Evolutionary conservation across 495 filamentous ascomycete genomes (phyloP).

Genomic region (Aspergillus asperescens): DNA sequence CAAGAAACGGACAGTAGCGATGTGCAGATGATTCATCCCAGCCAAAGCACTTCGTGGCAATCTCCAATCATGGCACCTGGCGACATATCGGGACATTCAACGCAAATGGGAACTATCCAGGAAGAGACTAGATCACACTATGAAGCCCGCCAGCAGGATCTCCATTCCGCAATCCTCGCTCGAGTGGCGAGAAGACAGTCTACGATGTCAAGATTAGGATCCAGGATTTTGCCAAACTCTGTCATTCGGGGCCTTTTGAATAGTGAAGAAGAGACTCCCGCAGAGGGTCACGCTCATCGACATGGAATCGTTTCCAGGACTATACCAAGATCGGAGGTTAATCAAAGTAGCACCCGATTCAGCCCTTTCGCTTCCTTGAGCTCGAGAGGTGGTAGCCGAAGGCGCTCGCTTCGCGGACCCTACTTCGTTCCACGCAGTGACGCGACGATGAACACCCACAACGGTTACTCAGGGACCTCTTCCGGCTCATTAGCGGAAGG

Average conservation of each 20-base stretch:
- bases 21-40: constrained; percentile 14
- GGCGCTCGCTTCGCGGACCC: constrained; percentile 34
- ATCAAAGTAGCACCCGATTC: constrained; percentile 37
- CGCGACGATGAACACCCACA: constrained; percentile 25
- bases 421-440: constrained; percentile 40
- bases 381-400: constrained; percentile 36
- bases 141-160: constrained; percentile 26
- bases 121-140: constrained; percentile 28
- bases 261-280: constrained; percentile 46
- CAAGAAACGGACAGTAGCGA: constrained; percentile 16
- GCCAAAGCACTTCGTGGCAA: constrained; percentile 21
- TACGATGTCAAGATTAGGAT: constrained; percentile 48
- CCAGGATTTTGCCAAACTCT: constrained; percentile 46
- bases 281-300: constrained; percentile 47
- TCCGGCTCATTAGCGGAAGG: constrained; percentile 23
- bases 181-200: constrained; percentile 46
- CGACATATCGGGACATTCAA: constrained; percentile 11
- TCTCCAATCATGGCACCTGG: constrained; percentile 15
- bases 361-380: constrained; percentile 40
- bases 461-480: constrained; percentile 18
- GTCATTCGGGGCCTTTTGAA: constrained; percentile 41
- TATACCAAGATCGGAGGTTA: constrained; percentile 34
- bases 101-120: constrained; percentile 34
- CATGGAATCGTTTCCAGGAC: constrained; percentile 41
- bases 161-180: constrained; percentile 34